These are phyloP conservation scores for Phoma sp. DNA, from an alignment of 2,329 filamentous ascomycete genomes.

Conservation along the genomic window DNA sequence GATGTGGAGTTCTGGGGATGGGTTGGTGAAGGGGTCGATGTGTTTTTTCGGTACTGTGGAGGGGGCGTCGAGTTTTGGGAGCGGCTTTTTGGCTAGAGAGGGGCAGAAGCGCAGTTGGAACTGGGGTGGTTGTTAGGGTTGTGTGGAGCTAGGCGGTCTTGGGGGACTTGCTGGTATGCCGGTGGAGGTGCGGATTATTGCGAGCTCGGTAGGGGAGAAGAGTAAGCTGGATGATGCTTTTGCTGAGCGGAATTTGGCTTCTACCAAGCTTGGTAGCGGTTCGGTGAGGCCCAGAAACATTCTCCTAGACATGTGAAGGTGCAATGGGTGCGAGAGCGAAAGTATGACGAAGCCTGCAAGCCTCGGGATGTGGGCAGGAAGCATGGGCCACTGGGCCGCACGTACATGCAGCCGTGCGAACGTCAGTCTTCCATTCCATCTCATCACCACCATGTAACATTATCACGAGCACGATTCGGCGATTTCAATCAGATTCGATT, in stretches of 20 bases:
- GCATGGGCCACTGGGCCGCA: neutral
- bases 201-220: constrained; percentile 50
- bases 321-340: constrained; percentile 3
- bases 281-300: constrained; percentile 46
- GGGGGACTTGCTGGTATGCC: constrained; percentile 45
- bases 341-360: neutral
- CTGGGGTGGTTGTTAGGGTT: constrained; percentile 50
- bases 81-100: constrained; percentile 70
- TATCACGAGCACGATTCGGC: neutral
- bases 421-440: constrained; percentile 1
- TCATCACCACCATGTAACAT: neutral
- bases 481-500: neutral
- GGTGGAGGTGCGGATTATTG: constrained; percentile 45
- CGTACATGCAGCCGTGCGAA: constrained; percentile 3
- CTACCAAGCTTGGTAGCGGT: constrained; percentile 46
- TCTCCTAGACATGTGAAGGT: constrained; percentile 19
- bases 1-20: constrained; percentile 61
- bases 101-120: constrained; percentile 78
- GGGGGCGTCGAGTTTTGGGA: constrained; percentile 47
- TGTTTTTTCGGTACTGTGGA: constrained; percentile 30
- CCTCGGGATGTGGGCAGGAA: constrained; percentile 6
- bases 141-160: neutral
- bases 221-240: constrained; percentile 43
- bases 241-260: constrained; percentile 46
- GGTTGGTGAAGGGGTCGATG: constrained; percentile 69